Evolutionary conservation across 23 red algal genomes (phyloP).

Genomic region (Agarophyton chilense): DNA sequence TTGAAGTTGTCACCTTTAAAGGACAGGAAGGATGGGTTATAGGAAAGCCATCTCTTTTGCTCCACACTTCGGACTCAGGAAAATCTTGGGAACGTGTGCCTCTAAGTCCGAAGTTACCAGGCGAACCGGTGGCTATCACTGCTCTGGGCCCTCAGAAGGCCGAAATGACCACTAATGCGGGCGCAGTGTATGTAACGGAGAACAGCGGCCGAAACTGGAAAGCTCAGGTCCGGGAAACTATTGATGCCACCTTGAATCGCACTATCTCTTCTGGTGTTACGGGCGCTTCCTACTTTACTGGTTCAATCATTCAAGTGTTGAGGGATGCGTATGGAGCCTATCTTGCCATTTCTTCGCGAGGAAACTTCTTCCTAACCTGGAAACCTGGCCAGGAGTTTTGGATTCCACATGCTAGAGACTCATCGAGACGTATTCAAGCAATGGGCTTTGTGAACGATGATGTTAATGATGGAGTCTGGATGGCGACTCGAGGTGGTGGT

Average conservation of each 20-base stretch:
- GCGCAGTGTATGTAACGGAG: conserved; percentile 90
- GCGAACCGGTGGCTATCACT: conserved; percentile 88
- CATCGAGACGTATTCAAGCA: conserved; percentile 83
- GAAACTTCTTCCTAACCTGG: conserved; percentile 99
- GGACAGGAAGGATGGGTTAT: conserved; percentile 96
- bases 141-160: conserved; percentile 78
- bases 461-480: conserved; percentile 90
- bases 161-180: conserved; percentile 94
- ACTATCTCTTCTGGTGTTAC: conserved; percentile 91
- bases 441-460: conserved; percentile 96
- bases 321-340: conserved; percentile 87
- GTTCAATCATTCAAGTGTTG: conserved; percentile 86
- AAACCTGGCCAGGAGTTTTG: conserved; percentile 95
- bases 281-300: conserved; percentile 94
- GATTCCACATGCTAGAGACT: conserved; percentile 91
- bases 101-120: conserved; percentile 89
- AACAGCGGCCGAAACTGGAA: conserved; percentile 97
- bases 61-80: conserved; percentile 84
- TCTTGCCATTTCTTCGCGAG: conserved; percentile 89
- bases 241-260: conserved; percentile 97
- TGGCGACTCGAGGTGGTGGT: conserved; percentile 85
- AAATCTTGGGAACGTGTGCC: conserved; percentile 93
- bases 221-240: conserved; percentile 93
- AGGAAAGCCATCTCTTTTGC: conserved; percentile 89
- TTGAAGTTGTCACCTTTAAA: conserved; percentile 81